Base-by-base conservation (phyloP, 805 yeast genomes). In the Cyberlindnera japonica region DNA sequence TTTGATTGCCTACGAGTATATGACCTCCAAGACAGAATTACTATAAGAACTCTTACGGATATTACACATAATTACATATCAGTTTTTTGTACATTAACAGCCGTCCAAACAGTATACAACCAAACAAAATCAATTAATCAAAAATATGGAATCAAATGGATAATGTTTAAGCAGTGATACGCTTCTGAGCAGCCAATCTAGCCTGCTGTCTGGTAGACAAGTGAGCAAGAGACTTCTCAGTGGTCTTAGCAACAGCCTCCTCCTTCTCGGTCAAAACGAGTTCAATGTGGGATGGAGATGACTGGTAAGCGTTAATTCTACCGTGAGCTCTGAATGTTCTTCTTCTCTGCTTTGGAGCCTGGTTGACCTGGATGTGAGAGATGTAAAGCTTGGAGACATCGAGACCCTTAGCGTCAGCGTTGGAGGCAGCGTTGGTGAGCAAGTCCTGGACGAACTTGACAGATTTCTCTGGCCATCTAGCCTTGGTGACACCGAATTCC, bases 241-340 rank as follows among this genome's bases (percentile, higher is more conserved):
- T 71, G 65, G 98, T 89, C 83, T 91, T 93, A 66, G 82, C 89
- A 71, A 93, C 87, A 65, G 75, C 79, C 76, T 90, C 98, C 61
- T 77, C 93, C 74, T 81, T 86, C 82, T 93, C 99, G 66, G 96
- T 84, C 63, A 93, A 78, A 68, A 88, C 82, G 68, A 93, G 79
- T 81, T 93, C 99, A 71, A 93, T 91, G 86, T 93, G 99, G 66
- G 95, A 90, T 71, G 99, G 99, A 64, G 90, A 79, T 50, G 98
- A 87, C 79, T 89, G 95, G 93, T 89, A 93, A 65, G 96, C 95
- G 78, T 91, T 93, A 72, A 89, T 87, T 84, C 99, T 93, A 86
- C 99, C 99, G 84, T 91, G 98, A 65, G 99, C 99, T 84, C 99
- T 90, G 96, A 79, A 93, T 68, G 99, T 93, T 80, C 99, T 89